Percentiles rank a stretch among this genome's conserved stretches.
These are phyloP conservation scores for Fusarium neocosmosporiellum DNA, from an alignment of 2,329 filamentous ascomycete species.

Conservation along the genomic window DNA sequence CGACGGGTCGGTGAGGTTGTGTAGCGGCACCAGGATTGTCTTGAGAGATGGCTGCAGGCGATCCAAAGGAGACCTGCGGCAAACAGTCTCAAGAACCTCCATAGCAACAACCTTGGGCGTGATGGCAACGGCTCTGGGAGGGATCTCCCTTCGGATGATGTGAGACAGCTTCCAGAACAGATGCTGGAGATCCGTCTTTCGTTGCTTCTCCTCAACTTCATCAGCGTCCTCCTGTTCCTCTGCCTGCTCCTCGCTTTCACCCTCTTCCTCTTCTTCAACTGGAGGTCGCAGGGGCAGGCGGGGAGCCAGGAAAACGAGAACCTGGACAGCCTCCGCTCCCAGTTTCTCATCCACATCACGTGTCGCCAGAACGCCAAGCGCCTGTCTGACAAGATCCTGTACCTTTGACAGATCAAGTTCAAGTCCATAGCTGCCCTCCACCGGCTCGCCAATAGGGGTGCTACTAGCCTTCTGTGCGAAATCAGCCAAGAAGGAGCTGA, in stretches of 20 bases:
- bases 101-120: conserved; percentile 81
- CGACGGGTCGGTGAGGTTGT: conserved; percentile 84
- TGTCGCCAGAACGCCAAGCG: conserved; percentile 67
- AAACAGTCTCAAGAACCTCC: conserved; percentile 77
- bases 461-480: conserved; percentile 71
- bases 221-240: conserved; percentile 60
- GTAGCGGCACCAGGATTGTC: conserved; percentile 69
- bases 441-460: conserved; percentile 63
- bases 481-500: conserved; percentile 83
- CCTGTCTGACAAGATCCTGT: conserved; percentile 64
- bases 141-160: conserved; percentile 80
- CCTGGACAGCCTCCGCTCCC: conserved; percentile 82
- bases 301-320: conserved; percentile 83
- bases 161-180: conserved; percentile 82
- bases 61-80: conserved; percentile 67
- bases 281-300: conserved; percentile 55
- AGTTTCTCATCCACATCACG: conserved; percentile 76
- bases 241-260: conserved; percentile 54
- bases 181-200: conserved; percentile 68
- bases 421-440: conserved; percentile 78
- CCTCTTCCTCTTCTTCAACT: conserved; percentile 54
- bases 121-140: conserved; percentile 71
- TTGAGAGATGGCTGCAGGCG: conserved; percentile 73
- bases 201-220: conserved; percentile 55
- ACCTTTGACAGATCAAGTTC: conserved; percentile 73